Evolutionary conservation across 768 basidiomycete species (phyloP).

Genomic region (Hericium alpestre): DNA sequence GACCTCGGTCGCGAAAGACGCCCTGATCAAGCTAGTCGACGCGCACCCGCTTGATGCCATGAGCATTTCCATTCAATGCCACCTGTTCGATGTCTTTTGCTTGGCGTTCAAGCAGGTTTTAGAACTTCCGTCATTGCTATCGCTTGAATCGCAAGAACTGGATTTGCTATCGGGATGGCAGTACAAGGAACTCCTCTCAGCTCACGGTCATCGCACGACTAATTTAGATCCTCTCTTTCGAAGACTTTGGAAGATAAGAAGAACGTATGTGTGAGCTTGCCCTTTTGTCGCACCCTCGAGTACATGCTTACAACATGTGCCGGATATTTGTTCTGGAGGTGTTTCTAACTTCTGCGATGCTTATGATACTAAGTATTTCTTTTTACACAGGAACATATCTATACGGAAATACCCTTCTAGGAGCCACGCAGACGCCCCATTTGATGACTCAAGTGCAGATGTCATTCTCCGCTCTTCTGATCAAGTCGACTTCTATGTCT

Average conservation of each 20-base stretch:
- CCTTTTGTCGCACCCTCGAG: no score
- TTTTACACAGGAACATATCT: no score
- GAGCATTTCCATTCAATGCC: background rate
- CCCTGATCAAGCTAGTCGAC: background rate
- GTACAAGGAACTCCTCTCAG: background rate
- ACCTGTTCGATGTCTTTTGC: background rate
- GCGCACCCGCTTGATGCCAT: conserved; percentile 6
- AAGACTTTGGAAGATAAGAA: no score
- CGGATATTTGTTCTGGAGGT: no score
- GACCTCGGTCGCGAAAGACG: background rate
- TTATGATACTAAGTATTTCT: no score
- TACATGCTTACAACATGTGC: no score
- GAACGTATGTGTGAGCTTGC: background rate
- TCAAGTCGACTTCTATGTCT: background rate
- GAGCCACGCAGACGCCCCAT: no score
- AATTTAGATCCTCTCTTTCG: no score
- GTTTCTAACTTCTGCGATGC: no score
- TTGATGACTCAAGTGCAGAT: no score
- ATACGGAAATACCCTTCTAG: no score
- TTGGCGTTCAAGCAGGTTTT: background rate
- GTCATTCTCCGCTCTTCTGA: no score
- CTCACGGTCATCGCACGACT: background rate
- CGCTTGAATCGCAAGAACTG: background rate
- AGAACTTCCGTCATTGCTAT: background rate
- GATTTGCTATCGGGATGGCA: background rate